Conservation (phyloP, 768 basidiomycete species). For the Tulasnella sp. region DNA sequence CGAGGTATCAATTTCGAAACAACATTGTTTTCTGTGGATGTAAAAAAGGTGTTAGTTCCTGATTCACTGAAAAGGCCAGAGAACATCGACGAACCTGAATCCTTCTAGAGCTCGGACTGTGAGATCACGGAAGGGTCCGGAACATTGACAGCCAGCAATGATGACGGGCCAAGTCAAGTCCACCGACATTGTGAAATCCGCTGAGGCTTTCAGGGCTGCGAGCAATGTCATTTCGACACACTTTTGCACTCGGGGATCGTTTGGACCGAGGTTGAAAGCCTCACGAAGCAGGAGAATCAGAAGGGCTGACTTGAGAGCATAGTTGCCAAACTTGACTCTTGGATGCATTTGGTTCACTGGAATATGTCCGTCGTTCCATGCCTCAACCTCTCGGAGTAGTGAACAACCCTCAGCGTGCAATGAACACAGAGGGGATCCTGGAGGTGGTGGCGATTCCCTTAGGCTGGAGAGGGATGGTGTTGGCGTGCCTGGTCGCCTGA, state of each 20-base stretch:
- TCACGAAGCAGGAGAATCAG: constrained; percentile 45
- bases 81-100: constrained; percentile 40
- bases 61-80: constrained; percentile 26
- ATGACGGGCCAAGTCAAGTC: constrained; percentile 46
- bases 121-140: constrained; percentile 40
- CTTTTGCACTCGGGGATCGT: constrained; percentile 43
- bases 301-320: constrained; percentile 45
- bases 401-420: constrained; percentile 37
- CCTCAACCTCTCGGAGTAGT: constrained; percentile 42
- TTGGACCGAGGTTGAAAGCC: constrained; percentile 42
- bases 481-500: constrained; percentile 35
- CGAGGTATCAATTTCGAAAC: constrained; percentile 48
- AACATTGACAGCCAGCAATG: constrained; percentile 40
- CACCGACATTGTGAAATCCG: constrained; percentile 41
- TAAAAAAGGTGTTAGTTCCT: constrained; percentile 26
- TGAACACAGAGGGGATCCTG: constrained; percentile 22
- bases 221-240: constrained; percentile 42
- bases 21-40: constrained; percentile 40
- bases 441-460: constrained; percentile 30
- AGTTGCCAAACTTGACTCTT: constrained; percentile 45
- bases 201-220: constrained; percentile 43
- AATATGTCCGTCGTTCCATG: constrained; percentile 35
- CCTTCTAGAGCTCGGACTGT: constrained; percentile 40
- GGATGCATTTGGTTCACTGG: constrained; percentile 39
- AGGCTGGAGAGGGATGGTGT: constrained; percentile 37